Evolutionary conservation across 768 basidiomycete species (phyloP), one percentile per base, ranked within the genome.

Genomic region (Suillus plorans): DNA sequence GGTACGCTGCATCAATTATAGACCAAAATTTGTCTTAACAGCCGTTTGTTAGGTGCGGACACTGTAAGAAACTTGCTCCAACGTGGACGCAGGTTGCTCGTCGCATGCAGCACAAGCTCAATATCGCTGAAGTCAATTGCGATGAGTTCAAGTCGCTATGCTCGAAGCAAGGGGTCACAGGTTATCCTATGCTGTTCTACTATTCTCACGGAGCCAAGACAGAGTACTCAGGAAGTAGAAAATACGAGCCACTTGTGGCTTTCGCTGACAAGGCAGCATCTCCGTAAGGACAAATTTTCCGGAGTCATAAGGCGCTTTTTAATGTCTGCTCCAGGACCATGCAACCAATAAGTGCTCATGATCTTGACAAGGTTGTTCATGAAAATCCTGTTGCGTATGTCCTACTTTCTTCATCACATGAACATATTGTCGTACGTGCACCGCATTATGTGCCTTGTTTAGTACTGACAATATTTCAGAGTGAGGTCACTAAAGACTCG

Each of bases 1-100:
- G 96, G 90, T 87, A 28, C 16, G 9, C 45, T 31, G 31, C 7
- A 22, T 31, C n/a, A 6, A 52, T 39, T n/a, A 20, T 16, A 18
- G 25, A 42, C 10, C 20, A 10, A 31, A 0, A 36, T 13, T 44
- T 34, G 10, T 34, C 52, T 60, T 69, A 6, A 68, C 20, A 42
- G 16, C 10, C 0, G 4, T 6, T 16, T 14, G 2, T 34, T 45
- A 86, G 85, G 93, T 98, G 96, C 74, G 92, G 92, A 5, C 96
- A 99, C 77, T 99, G 97, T 84, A 96, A 97, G 80, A 93, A 93
- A 72, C 83, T 99, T 2, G 92, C 93, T 0, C 95, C 89, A 60
- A 83, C 80, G 0, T 99, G 95, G 93, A 79, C 79, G 1, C 81
- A 90, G 58, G 84, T 99, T 4, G 96, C 92, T 0, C 76, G 78